Evolutionary conservation across 164 flowering plant species (phyloP), one percentile per base, ranked within the genome.

Genomic region (Houttuynia cordata): DNA sequence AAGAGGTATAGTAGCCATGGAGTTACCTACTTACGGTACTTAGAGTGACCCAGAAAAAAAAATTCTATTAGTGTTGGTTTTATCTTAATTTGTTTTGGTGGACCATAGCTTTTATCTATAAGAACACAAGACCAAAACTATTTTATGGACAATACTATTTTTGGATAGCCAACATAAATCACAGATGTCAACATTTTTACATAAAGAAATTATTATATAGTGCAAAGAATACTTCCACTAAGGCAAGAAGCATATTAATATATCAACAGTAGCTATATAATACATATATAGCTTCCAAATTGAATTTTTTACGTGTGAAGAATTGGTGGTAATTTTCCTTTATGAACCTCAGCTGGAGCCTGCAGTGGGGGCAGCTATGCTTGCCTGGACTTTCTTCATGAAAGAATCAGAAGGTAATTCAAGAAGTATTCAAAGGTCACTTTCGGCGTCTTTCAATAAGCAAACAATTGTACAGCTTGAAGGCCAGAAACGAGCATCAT

Each of bases 341-440:
- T 21, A 3, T 54, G 30, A 5, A 3, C 15, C 30, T 24, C 77
- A 89, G 98, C 91, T 89, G 63, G 98, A 92, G 68, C 98, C 98
- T 62, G 98, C 98, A 4, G 80, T 85, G 22, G 98, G 98, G 40
- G 98, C 98, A 40, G 96, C 98, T n/a, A 74, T 87, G 70, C 70
- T 89, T 30, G 98, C 98, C 1, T 83, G 86, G 91, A 89, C 81
- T 59, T 75, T 65, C 60, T 66, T 77, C 34, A 70, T 71, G 79
- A 79, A 79, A 74, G 87, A 83, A 68, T 71, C 68, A 42, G 61
- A 67, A 60, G 54, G 67, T 52, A 62, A 54, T 37, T 47, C 57
- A 41, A 51, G 64, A 60, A 65, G 76, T 61, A 74, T 58, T 9
- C 24, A 12, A 39, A 9, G 22, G 15, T 30, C 9, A 66, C 17